phyloP scores from a whole-genome alignment of 495 filamentous ascomycete genomes.

The Terfezia claveryi region DNA sequence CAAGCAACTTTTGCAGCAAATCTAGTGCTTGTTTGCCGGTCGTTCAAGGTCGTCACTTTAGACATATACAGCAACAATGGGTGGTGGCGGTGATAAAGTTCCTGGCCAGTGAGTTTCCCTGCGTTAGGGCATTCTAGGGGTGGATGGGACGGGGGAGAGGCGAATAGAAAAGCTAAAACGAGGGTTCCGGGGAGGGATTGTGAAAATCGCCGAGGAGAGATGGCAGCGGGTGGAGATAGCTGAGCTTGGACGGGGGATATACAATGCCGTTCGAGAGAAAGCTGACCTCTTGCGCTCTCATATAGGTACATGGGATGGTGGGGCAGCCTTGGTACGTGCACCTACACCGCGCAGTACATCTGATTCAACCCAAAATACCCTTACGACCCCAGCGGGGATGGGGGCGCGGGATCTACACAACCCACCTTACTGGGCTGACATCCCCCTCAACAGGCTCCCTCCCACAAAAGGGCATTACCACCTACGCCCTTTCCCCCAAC shows the following conservation, averaged over 20 bases:
- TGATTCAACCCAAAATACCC: neutral
- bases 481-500: constrained; percentile 40
- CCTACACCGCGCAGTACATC: neutral
- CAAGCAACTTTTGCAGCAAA: too few relatives aligned
- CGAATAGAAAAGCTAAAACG: neutral
- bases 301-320: constrained; percentile 61
- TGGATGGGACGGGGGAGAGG: constrained; percentile 7
- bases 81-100: constrained; percentile 34
- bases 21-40: too few relatives aligned
- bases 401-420: too few relatives aligned
- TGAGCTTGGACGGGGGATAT: too few relatives aligned
- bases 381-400: neutral
- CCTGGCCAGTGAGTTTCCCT: constrained; percentile 45
- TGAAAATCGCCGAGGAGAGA: too few relatives aligned
- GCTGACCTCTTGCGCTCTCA: constrained; percentile 6
- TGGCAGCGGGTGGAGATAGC: too few relatives aligned
- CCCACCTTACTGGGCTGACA: too few relatives aligned
- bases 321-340: constrained; percentile 60
- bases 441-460: constrained; percentile 19
- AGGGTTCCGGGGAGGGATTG: neutral
- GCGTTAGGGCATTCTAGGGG: neutral
- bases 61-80: constrained; percentile 35
- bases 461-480: constrained; percentile 40
- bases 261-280: constrained; percentile 6
- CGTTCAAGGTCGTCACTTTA: too few relatives aligned